These are phyloP conservation scores for Dichotomocladium elegans DNA, from an alignment of 371 early-diverging fungal species.

Conservation along the genomic window DNA sequence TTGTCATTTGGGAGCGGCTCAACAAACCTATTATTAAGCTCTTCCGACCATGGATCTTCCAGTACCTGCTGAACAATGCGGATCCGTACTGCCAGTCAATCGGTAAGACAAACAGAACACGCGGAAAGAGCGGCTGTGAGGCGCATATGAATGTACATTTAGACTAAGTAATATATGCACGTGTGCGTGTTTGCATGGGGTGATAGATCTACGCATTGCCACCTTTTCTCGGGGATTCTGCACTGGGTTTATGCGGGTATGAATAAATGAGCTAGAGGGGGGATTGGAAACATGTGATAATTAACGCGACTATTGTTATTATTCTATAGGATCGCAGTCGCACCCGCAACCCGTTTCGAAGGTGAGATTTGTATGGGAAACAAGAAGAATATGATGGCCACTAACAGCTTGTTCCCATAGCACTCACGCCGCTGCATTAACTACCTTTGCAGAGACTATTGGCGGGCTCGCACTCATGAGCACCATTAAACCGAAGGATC, in stretches of 20 bases:
- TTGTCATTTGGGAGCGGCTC: constrained; percentile 43
- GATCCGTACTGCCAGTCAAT: constrained; percentile 45
- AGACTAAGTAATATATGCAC: too few species aligned
- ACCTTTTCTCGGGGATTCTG: constrained; percentile 47
- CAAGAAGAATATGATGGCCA: constrained; percentile 2
- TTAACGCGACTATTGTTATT: not conserved
- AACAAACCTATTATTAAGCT: constrained; percentile 42
- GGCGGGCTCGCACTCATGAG: constrained; percentile 52
- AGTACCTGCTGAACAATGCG: constrained; percentile 23
- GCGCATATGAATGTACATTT: too few species aligned
- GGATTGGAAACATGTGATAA: not conserved
- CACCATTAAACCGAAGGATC: constrained; percentile 41
- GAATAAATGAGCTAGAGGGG: constrained; percentile 5
- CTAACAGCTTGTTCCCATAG: constrained; percentile 13
- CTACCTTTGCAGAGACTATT: constrained; percentile 62
- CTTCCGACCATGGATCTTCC: constrained; percentile 43
- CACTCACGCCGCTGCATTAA: constrained; percentile 54
- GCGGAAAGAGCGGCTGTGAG: not conserved
- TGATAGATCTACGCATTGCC: constrained; percentile 41
- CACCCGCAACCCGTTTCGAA: constrained; percentile 19
- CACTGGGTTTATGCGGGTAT: constrained; percentile 49
- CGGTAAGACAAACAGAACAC: constrained; percentile 19
- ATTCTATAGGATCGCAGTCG: constrained; percentile 17
- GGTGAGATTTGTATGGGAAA: not conserved
- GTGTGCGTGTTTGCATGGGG: not conserved